These are phyloP conservation scores for Rhizopogon roseolus DNA, from an alignment of 768 basidiomycete genomes.

Conservation along the genomic window DNA sequence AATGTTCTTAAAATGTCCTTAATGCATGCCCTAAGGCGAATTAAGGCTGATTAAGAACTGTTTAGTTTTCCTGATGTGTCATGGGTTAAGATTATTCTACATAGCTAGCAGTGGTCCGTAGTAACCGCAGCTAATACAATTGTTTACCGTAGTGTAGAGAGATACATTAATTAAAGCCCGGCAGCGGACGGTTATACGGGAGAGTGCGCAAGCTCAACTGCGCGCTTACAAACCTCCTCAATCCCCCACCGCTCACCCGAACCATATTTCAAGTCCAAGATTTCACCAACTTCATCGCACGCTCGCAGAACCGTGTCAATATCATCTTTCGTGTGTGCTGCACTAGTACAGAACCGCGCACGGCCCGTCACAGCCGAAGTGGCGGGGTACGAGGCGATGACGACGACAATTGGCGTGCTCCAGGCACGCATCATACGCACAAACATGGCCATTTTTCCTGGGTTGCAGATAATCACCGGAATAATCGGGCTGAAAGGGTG, in stretches of 20 bases:
- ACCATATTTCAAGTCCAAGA: conserved; percentile 87
- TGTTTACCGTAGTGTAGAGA: too few relatives aligned
- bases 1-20: too few relatives aligned
- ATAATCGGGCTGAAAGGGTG: conserved; percentile 89
- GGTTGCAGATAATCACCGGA: conserved; percentile 86
- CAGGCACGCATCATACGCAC: conserved; percentile 80
- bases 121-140: too few relatives aligned
- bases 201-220: conserved; percentile 66
- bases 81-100: too few relatives aligned
- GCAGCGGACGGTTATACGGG: too few relatives aligned
- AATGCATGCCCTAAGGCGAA: too few relatives aligned
- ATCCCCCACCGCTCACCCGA: conserved; percentile 68
- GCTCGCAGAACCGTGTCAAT: conserved; percentile 82
- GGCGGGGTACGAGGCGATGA: conserved; percentile 88
- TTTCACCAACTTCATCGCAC: conserved; percentile 87
- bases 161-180: too few relatives aligned
- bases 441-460: conserved; percentile 91
- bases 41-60: too few relatives aligned
- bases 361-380: conserved; percentile 85
- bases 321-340: conserved; percentile 96
- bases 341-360: conserved; percentile 91
- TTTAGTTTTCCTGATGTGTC: too few relatives aligned
- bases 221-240: conserved; percentile 65
- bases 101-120: too few relatives aligned
- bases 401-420: conserved; percentile 77